phyloP scores from a whole-genome alignment of 345 rosid genomes.

The Boechera stricta region DNA sequence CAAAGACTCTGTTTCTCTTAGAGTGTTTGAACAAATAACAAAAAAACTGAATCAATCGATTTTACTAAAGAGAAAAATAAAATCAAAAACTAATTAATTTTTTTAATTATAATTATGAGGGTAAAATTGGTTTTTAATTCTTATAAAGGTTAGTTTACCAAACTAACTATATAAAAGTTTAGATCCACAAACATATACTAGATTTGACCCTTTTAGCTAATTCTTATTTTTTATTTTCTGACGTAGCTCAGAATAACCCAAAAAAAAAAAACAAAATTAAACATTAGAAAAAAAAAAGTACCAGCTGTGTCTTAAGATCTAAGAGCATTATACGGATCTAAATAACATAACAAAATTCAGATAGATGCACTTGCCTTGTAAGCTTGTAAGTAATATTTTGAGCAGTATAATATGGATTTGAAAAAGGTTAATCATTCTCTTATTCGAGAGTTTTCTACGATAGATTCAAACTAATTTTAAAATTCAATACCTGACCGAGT shows the following conservation, averaged over 20 bases:
- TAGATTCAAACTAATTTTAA: background rate
- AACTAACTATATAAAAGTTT: too few relatives aligned
- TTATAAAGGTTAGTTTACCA: too few relatives aligned
- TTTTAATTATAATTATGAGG: too few relatives aligned
- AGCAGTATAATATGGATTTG: background rate
- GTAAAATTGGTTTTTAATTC: too few relatives aligned
- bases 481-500: background rate
- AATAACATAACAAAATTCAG: background rate
- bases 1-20: too few relatives aligned
- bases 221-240: background rate
- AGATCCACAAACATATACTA: too few relatives aligned
- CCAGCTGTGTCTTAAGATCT: background rate
- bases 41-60: too few relatives aligned
- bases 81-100: too few relatives aligned
- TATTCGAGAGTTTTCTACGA: background rate
- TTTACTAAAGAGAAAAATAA: too few relatives aligned
- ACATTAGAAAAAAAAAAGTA: background rate
- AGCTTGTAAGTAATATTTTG: background rate
- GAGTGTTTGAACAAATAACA: too few relatives aligned
- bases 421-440: background rate
- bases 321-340: slow-evolving; percentile 15
- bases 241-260: background rate
- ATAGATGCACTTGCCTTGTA: background rate
- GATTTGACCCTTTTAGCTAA: too few relatives aligned
- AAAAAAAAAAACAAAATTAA: background rate